Evolutionary conservation across 179 eudicot genomes (phyloP).

Genomic region (Gypsophila paniculata): DNA sequence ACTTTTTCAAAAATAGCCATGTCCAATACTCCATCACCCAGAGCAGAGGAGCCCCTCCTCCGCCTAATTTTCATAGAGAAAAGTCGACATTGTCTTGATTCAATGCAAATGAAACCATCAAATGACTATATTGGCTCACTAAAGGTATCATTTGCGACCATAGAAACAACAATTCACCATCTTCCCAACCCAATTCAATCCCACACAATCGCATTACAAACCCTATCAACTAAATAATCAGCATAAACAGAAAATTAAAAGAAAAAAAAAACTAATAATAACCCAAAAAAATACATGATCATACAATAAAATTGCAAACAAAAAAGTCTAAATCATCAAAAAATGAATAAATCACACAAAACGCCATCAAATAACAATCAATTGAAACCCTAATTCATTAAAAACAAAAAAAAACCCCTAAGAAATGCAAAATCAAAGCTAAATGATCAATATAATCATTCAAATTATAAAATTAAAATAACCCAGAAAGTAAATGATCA

Average conservation of each 20-base stretch:
- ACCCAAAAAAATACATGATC: background rate
- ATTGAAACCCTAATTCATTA: background rate
- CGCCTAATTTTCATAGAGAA: background rate
- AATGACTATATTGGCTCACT: background rate
- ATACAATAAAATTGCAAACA: background rate
- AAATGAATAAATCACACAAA: background rate
- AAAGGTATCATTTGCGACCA: background rate
- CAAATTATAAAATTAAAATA: no score
- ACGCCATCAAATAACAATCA: slow-evolving; percentile 8
- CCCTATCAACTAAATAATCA: background rate
- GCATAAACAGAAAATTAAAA: background rate
- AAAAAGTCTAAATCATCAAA: slow-evolving; percentile 7
- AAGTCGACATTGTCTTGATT: background rate
- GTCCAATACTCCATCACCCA: no score
- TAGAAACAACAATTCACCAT: background rate
- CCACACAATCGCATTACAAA: slow-evolving; percentile 3
- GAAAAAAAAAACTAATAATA: background rate
- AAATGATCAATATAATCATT: no score
- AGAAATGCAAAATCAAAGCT: no score
- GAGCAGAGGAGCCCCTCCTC: background rate
- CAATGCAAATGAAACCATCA: background rate
- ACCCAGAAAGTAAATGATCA: no score
- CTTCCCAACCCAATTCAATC: background rate
- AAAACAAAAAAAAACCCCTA: no score
- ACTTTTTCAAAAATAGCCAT: no score